Base-by-base conservation (phyloP, 2,329 filamentous ascomycete species). In the Hansfordia pulvinata region DNA sequence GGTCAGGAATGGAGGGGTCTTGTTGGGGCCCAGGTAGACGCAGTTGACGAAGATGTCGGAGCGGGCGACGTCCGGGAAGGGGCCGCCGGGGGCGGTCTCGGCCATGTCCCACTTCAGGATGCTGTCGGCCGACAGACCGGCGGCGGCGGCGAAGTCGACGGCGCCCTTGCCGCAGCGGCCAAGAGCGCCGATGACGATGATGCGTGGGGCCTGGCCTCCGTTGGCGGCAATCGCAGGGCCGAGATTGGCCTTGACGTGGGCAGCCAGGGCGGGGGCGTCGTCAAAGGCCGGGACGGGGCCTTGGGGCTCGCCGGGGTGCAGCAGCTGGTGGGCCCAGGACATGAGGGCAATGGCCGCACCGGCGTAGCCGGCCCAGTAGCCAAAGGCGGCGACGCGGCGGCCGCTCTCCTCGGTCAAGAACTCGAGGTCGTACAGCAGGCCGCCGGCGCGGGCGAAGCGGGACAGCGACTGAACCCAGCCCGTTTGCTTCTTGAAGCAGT, bases 91-190 rank as follows among this genome's bases (percentile, higher is more conserved):
- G 31, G 64, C 63, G 20, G 84, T 93, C 66, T 93, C 83, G 17
- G 68, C 67, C 48, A 93, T 67, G 59, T 93, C 85, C 67, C 65
- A 72, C 39, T 62, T 59, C 37, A 67, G 43, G 42, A 93, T 77
- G 42, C 78, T 69, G 39, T 71, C 63, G 13, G 71, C 65, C 10
- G 73, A 63, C 26, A 88, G 64, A 30, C 85, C 86, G 10, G 76
- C 76, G 53, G 76, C 74, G 40, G 71, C 60, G 50, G 80, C 82
- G 32, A 88, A 62, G 41, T 93, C 80, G 19, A 88, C 75, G 12
- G 86, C 86, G 34, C 88, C 88, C 23, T 68, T 72, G 30, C 86
- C 85, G 47, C 86, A 94, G 38, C 86, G 74, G 20, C 81, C 77
- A n/a, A 79, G 62, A 2, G 71, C 83, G 36, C 88, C 88, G 36